phyloP scores from a whole-genome alignment of 2,329 filamentous ascomycete species.

The Byssothecium circinans region DNA sequence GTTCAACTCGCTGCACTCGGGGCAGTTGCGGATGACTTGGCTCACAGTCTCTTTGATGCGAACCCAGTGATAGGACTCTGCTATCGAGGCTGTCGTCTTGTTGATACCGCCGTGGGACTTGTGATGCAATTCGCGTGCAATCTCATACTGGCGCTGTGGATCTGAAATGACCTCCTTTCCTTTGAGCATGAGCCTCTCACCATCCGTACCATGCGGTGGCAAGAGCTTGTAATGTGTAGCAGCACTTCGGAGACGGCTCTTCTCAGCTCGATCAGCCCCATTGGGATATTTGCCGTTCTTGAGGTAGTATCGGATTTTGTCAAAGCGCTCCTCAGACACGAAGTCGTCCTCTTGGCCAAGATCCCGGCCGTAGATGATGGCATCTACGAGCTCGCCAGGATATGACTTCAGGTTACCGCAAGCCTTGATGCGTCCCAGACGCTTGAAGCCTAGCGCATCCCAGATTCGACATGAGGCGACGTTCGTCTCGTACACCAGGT shows the following conservation, averaged over 20 bases:
- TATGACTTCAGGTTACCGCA: constrained; percentile 54
- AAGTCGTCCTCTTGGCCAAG: constrained; percentile 71
- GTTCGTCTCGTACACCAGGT: constrained; percentile 92
- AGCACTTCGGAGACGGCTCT: constrained; percentile 88
- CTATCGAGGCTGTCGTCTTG: constrained; percentile 93
- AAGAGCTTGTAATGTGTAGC: constrained; percentile 91
- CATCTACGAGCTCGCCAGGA: constrained; percentile 51
- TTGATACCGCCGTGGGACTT: constrained; percentile 89
- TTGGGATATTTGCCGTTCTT: constrained; percentile 92
- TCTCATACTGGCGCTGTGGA: constrained; percentile 85
- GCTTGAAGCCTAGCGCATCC: constrained; percentile 90
- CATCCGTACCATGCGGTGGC: constrained; percentile 48
- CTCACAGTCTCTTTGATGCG: constrained; percentile 97
- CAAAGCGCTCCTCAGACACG: constrained; percentile 93
- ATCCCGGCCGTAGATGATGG: constrained; percentile 64
- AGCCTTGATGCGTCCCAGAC: constrained; percentile 74
- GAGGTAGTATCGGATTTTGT: constrained; percentile 97
- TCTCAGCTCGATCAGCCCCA: constrained; percentile 91
- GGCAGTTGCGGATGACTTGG: constrained; percentile 88
- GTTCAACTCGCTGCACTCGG: constrained; percentile 76
- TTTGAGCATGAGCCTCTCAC: constrained; percentile 82
- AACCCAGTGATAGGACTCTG: constrained; percentile 95
- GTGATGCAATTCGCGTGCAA: constrained; percentile 76
- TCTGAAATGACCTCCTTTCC: constrained; percentile 96
- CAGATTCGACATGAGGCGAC: constrained; percentile 87